Evolutionary conservation across 805 yeast species (phyloP), one percentile per base, ranked within the genome.

Genomic region (Spathaspora sp.): DNA sequence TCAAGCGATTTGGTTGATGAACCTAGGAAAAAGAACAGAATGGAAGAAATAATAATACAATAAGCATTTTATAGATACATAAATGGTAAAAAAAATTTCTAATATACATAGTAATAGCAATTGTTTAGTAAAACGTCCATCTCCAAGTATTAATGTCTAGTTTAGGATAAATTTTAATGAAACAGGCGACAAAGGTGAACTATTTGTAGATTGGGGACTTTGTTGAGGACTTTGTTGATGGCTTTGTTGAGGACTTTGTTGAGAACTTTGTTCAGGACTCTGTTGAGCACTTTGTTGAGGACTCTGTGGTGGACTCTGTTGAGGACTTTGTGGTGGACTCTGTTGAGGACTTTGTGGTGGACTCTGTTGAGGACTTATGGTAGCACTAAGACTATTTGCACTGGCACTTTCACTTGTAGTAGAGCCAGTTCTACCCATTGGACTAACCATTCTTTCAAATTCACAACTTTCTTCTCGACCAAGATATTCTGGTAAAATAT

Each of bases 401-500:
- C 45, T 42, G 3, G 23, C 32, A 28, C 26, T 28, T 14, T 42
- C 45, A 42, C 32, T 23, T 5, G 40, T 35, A 12, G 40, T 35
- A n/a, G 40, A 35, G 4, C 40, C 40, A 11, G 18, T 14, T 10
- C 40, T 35, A 7, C 7, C 40, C 8, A 35, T 35, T n/a, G 40
- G 40, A 35, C 16, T 35, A 35, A n/a, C 40, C 14, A n/a, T 11
- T 35, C 18, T 35, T 35, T 35, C 40, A 40, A 32, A 18, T 1
- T 48, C 52, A 7, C 48, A 20, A 16, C 46, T 31, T 10, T 48
- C 46, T 11, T 51, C 49, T 32, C 46, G 39, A 17, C 47, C 44
- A 5, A 67, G 57, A 50, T 70, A 73, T 49, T 73, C 75, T 3
- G 67, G 63, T 43, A 67, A 58, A 3, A 79, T 66, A 5, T 61